These are phyloP conservation scores for Solanum hybrid DNA, from an alignment of 305 asterid species.

Conservation along the genomic window DNA sequence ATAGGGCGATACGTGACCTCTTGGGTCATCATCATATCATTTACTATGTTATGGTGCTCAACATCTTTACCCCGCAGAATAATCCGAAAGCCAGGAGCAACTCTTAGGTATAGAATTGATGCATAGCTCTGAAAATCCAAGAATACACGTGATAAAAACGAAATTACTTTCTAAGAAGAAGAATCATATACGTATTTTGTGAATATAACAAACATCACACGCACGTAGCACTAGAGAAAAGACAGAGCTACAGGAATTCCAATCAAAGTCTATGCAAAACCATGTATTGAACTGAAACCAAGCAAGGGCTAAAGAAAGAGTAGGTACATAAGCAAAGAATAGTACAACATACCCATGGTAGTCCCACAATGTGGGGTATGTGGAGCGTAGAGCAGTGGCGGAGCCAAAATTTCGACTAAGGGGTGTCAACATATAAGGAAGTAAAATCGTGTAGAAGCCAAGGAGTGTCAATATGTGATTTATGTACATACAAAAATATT, in stretches of 20 bases:
- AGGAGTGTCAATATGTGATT: background rate
- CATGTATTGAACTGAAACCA: background rate
- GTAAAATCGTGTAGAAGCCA: background rate
- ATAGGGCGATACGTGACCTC: slow-evolving; percentile 90
- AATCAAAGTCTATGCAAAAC: background rate
- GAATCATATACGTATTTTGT: background rate
- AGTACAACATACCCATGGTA: background rate
- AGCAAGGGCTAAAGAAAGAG: background rate
- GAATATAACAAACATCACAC: background rate
- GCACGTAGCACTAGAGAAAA: background rate
- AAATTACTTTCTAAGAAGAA: background rate
- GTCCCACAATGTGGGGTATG: background rate
- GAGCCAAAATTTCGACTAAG: background rate
- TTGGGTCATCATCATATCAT: slow-evolving; percentile 98
- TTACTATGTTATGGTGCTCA: slow-evolving; percentile 89
- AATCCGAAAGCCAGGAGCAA: slow-evolving; percentile 74
- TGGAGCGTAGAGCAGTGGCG: background rate
- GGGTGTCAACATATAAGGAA: background rate
- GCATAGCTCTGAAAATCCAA: slow-evolving; percentile 73
- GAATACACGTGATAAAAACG: background rate
- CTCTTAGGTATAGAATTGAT: slow-evolving; percentile 87
- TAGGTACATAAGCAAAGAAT: background rate
- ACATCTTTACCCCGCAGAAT: slow-evolving; percentile 90
- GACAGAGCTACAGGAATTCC: background rate
- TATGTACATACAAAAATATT: background rate